Percentiles rank a stretch among this genome's conserved stretches.
Conservation (phyloP, 352 stramenopile species). For the Plasmopara viticola region DNA sequence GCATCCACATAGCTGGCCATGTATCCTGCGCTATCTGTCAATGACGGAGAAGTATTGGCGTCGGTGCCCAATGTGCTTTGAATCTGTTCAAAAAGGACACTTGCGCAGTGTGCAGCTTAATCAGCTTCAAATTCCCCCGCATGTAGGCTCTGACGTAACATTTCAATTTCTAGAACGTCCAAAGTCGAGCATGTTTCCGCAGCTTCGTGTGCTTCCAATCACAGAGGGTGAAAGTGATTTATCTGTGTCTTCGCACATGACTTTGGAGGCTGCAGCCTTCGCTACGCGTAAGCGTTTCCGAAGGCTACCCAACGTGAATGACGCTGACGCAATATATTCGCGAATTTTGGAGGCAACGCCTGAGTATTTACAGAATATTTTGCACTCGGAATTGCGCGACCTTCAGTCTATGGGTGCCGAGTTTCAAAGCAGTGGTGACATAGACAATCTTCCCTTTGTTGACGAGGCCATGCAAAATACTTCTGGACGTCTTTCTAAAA, state of each 20-base stretch:
- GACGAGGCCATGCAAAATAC: slow-evolving; percentile 73
- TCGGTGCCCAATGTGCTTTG: slow-evolving; percentile 84
- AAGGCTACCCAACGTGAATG: slow-evolving; percentile 60
- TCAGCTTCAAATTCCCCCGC: slow-evolving; percentile 48
- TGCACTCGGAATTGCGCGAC: slow-evolving; percentile 60
- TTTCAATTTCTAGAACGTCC: slow-evolving; percentile 74
- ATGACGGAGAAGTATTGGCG: slow-evolving; percentile 85
- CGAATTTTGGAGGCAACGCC: slow-evolving; percentile 67
- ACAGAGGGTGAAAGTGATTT: slow-evolving; percentile 5
- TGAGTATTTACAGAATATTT: slow-evolving; percentile 55
- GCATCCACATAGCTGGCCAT: slow-evolving; percentile 50
- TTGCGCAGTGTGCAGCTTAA: slow-evolving; percentile 67
- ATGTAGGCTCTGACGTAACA: slow-evolving; percentile 38
- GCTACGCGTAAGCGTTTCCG: slow-evolving; percentile 33
- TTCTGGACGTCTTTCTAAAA: slow-evolving; percentile 43
- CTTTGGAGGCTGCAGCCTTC: slow-evolving; percentile 16
- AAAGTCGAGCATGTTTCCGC: slow-evolving; percentile 66
- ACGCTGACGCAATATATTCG: slow-evolving; percentile 56
- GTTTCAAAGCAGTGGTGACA: slow-evolving; percentile 61
- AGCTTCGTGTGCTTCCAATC: slow-evolving; percentile 28
- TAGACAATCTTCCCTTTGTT: slow-evolving; percentile 70
- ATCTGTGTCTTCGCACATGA: slow-evolving; percentile 1
- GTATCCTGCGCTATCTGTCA: slow-evolving; percentile 77
- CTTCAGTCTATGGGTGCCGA: slow-evolving; percentile 65
- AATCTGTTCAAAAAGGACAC: slow-evolving; percentile 78